Conservation (phyloP, 345 rosid species). For the Gossypium mustelinum region DNA sequence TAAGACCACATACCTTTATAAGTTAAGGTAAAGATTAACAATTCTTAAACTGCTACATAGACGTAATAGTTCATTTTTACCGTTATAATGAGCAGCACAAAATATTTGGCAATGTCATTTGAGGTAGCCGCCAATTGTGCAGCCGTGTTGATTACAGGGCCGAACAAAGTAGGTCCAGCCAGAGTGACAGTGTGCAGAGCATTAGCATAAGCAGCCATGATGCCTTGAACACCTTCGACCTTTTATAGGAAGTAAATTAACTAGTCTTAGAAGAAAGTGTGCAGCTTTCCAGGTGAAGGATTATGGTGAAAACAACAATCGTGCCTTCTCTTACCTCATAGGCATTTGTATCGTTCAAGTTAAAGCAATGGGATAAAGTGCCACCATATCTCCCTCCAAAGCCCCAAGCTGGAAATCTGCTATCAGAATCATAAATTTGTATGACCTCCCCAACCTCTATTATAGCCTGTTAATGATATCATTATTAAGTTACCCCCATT, state of each 20-base stretch:
- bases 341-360: constrained; percentile 55
- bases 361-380: constrained; percentile 70
- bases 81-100: constrained; percentile 59
- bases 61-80: constrained; percentile 22
- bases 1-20: not conserved
- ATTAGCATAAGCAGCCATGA: constrained; percentile 65
- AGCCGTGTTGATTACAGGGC: constrained; percentile 55
- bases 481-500: not conserved
- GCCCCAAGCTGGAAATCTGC: constrained; percentile 81
- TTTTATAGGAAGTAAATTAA: constrained; percentile 19
- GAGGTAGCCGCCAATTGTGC: constrained; percentile 46
- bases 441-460: constrained; percentile 81
- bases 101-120: constrained; percentile 30
- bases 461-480: constrained; percentile 53
- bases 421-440: constrained; percentile 81
- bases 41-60: not conserved
- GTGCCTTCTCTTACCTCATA: constrained; percentile 46
- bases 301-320: not conserved
- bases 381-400: constrained; percentile 68
- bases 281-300: not conserved
- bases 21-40: not conserved
- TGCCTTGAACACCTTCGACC: constrained; percentile 86
- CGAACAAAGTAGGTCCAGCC: constrained; percentile 71
- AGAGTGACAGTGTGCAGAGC: constrained; percentile 53
- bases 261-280: not conserved